Conservation (phyloP, 495 filamentous ascomycete species). For the Hypoxylon rickii region DNA sequence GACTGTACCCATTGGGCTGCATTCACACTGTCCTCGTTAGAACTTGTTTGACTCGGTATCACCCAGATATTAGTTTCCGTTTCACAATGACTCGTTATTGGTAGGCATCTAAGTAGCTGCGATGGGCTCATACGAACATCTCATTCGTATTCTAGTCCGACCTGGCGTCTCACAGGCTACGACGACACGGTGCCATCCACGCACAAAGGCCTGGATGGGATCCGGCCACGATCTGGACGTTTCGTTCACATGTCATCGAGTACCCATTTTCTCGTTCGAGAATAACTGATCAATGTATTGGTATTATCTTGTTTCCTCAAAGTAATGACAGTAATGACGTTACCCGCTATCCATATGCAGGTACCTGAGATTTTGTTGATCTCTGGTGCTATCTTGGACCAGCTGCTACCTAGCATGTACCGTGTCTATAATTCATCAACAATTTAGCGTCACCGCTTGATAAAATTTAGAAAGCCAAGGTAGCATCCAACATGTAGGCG, state of each 20-base stretch:
- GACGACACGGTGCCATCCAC: constrained; percentile 14
- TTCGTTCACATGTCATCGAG: constrained; percentile 21
- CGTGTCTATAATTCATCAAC: no score
- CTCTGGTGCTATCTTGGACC: no score
- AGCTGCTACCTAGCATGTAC: no score
- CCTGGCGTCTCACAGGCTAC: constrained; percentile 32
- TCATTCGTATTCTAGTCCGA: constrained; percentile 35
- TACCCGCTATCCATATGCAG: not conserved
- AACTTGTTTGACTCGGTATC: constrained; percentile 22
- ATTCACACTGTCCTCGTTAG: constrained; percentile 25
- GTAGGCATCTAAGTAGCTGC: constrained; percentile 14
- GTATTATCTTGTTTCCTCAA: no score
- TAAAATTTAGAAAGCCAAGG: no score
- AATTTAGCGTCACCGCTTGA: no score
- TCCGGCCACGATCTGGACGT: not conserved
- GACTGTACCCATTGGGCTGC: constrained; percentile 26
- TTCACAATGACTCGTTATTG: constrained; percentile 15
- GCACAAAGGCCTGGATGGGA: constrained; percentile 16
- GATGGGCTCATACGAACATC: constrained; percentile 22
- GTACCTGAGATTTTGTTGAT: not conserved
- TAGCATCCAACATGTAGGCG: no score
- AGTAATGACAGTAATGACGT: no score
- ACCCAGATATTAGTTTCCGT: constrained; percentile 18
- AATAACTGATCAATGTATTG: no score
- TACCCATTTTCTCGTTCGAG: no score